These are phyloP conservation scores for Filobasidium uniguttulatum DNA, from an alignment of 1,284 basidiomycete genomes.

Conservation along the genomic window DNA sequence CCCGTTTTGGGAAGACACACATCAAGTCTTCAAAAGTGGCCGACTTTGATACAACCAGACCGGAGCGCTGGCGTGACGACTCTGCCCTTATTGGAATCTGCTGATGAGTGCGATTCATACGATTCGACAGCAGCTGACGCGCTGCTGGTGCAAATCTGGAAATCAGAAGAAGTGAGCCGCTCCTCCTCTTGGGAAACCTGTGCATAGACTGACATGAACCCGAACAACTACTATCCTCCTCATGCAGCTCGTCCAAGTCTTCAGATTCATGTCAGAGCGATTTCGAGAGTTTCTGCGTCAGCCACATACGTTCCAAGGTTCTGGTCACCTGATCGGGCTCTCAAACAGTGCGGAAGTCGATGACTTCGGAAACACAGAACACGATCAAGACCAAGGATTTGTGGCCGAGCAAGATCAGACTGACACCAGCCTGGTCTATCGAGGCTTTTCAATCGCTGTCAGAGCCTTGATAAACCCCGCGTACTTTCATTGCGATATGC, in stretches of 20 bases:
- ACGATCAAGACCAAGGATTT: not conserved
- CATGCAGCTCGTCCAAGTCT: not conserved
- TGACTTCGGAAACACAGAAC: not conserved
- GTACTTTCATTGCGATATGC: not conserved
- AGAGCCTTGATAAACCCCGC: not conserved
- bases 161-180: not conserved
- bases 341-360: not conserved
- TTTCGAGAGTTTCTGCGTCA: not conserved
- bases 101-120: not conserved
- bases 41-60: not conserved
- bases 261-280: too few relatives aligned
- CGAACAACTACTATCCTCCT: not conserved
- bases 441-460: not conserved
- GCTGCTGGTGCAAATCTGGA: not conserved
- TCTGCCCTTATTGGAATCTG: not conserved
- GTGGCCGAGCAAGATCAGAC: not conserved
- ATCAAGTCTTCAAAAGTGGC: too few relatives aligned
- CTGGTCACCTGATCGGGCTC: not conserved
- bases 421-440: not conserved
- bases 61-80: not conserved
- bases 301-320: not conserved
- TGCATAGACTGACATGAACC: not conserved
- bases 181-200: not conserved
- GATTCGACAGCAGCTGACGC: not conserved
- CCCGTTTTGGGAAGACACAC: not conserved